Conservation (phyloP, 2,329 filamentous ascomycete species). For the Colletotrichum eremochloae region DNA sequence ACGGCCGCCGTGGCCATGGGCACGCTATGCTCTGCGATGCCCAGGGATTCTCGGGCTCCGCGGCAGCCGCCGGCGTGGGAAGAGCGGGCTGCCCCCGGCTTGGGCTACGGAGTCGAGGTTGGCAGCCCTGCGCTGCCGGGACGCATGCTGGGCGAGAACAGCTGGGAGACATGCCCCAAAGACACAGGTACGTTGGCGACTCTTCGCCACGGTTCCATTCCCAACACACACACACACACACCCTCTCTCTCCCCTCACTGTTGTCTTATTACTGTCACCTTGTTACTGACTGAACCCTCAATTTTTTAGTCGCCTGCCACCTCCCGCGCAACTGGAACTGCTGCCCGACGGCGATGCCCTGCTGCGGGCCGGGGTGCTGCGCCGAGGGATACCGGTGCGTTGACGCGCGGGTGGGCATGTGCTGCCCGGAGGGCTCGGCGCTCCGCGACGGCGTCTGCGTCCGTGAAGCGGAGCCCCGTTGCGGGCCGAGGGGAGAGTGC, state of each 20-base stretch:
- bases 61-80: background rate
- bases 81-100: background rate
- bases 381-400: conserved; percentile 21
- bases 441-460: conserved; percentile 29
- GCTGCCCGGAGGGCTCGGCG: conserved; percentile 22
- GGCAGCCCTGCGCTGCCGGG: background rate
- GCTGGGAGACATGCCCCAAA: conserved; percentile 16
- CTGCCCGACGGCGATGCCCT: conserved; percentile 14
- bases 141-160: background rate
- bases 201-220: fast-evolving
- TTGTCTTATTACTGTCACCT: no score
- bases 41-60: no score
- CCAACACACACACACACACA: background rate
- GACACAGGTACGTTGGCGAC: background rate
- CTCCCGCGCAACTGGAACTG: conserved; percentile 40
- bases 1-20: background rate
- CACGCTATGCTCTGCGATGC: background rate
- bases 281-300: background rate
- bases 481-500: background rate
- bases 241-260: no score
- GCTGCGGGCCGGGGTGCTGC: conserved; percentile 39
- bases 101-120: background rate
- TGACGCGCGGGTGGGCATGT: conserved; percentile 26
- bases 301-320: conserved; percentile 20
- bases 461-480: background rate